Conservation (phyloP, 108 stramenopile genomes). For the Schizochytrium sp. region DNA sequence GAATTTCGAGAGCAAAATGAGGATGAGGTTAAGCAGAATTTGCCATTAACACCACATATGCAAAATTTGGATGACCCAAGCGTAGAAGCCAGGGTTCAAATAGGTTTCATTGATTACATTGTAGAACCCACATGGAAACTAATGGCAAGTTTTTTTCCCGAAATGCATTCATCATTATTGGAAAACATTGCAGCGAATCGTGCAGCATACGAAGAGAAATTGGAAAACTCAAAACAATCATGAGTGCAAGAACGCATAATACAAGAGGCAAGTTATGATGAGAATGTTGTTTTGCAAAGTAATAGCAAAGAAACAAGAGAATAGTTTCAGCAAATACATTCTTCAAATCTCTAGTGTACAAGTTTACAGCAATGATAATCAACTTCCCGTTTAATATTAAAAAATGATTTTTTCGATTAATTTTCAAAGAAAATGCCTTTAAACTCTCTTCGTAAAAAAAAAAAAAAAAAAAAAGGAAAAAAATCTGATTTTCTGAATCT, state of each 20-base stretch:
- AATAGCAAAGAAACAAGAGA: not conserved
- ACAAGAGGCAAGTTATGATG: not conserved
- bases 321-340: not conserved
- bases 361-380: too few relatives aligned
- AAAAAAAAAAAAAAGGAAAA: too few relatives aligned
- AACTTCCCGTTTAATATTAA: not conserved
- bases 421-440: too few relatives aligned
- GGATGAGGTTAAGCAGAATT: constrained; percentile 67
- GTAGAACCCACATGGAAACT: constrained; percentile 72
- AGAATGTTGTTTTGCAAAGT: constrained; percentile 1
- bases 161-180: constrained; percentile 48
- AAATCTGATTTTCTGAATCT: too few relatives aligned
- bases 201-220: not conserved
- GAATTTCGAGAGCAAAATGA: constrained; percentile 73
- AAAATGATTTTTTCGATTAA: too few relatives aligned
- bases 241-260: not conserved
- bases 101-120: constrained; percentile 77
- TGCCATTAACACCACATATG: constrained; percentile 76
- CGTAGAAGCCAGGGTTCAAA: constrained; percentile 73
- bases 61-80: constrained; percentile 71
- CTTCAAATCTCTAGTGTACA: not conserved
- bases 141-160: constrained; percentile 70
- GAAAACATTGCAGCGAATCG: not conserved
- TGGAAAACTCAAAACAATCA: not conserved
- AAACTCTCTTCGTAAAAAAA: too few relatives aligned